Percentiles rank a stretch among this genome's conserved stretches.
phyloP scores from a whole-genome alignment of 2,329 filamentous ascomycete species.

The Malbranchea zuffiana region DNA sequence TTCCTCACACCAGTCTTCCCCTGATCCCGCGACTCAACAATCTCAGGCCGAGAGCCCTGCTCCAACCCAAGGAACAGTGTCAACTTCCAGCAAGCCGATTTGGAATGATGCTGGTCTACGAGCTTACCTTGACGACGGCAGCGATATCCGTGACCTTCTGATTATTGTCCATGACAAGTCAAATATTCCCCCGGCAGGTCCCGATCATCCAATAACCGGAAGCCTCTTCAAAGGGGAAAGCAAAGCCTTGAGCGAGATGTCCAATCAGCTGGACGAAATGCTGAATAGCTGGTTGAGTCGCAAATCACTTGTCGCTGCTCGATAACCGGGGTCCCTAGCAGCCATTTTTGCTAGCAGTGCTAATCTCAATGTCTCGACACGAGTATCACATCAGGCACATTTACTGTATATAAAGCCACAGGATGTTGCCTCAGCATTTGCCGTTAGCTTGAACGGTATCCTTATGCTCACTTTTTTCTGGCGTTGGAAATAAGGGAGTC shows the following conservation, averaged over 20 bases:
- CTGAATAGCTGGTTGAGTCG: constrained; percentile 64
- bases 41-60: constrained; percentile 1
- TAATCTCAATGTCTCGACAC: too few species aligned
- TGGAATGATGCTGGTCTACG: constrained; percentile 84
- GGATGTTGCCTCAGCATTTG: too few species aligned
- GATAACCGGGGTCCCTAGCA: neutral
- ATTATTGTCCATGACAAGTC: constrained; percentile 88
- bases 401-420: too few species aligned
- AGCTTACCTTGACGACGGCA: constrained; percentile 81
- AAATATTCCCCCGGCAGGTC: constrained; percentile 63
- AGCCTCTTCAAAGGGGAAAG: constrained; percentile 79
- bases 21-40: constrained; percentile 5
- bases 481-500: too few species aligned
- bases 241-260: constrained; percentile 75
- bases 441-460: too few species aligned
- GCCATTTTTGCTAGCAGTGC: too few species aligned
- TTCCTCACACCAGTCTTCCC: constrained; percentile 3
- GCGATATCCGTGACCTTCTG: constrained; percentile 79
- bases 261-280: constrained; percentile 78
- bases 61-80: neutral
- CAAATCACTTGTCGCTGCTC: constrained; percentile 19
- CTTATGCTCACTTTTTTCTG: too few species aligned
- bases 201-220: constrained; percentile 75
- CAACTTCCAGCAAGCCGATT: constrained; percentile 34
- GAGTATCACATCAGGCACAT: too few species aligned